Percentiles rank a stretch among this genome's conserved stretches.
These are phyloP conservation scores for Leishmania tropica DNA, from an alignment of 208 protist genomes.

Conservation along the genomic window DNA sequence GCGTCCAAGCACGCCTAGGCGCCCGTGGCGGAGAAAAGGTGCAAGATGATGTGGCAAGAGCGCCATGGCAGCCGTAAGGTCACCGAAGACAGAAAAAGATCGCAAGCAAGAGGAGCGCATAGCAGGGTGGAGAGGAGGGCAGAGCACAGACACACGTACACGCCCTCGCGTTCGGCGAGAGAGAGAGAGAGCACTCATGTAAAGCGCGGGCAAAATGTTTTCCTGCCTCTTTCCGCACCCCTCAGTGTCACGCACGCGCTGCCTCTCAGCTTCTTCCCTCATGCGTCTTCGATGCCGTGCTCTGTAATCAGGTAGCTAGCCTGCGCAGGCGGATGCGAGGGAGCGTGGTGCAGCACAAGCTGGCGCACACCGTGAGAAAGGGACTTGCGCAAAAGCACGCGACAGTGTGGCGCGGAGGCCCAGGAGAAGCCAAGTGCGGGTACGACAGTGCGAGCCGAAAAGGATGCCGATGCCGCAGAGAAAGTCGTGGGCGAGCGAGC, in stretches of 20 bases:
- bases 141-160: neutral
- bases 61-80: neutral
- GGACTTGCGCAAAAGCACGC: slow-evolving; percentile 46
- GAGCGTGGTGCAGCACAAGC: slow-evolving; percentile 43
- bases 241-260: neutral
- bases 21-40: neutral
- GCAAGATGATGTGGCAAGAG: neutral
- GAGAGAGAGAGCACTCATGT: neutral
- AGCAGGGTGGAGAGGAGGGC: neutral
- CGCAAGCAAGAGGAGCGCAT: neutral
- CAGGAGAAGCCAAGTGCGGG: slow-evolving; percentile 66
- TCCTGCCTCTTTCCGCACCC: neutral
- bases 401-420: slow-evolving; percentile 46
- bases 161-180: neutral
- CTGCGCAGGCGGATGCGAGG: slow-evolving; percentile 39
- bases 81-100: neutral
- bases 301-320: slow-evolving; percentile 41
- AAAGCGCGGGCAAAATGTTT: neutral
- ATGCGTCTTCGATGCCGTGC: slow-evolving; percentile 47
- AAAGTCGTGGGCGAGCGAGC: slow-evolving; percentile 4
- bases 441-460: slow-evolving; percentile 4
- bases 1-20: neutral
- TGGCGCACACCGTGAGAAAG: slow-evolving; percentile 31
- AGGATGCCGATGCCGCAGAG: neutral
- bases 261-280: neutral